Percentiles rank a stretch among this genome's conserved stretches.
Evolutionary conservation across 2,329 filamentous ascomycete species (phyloP).

Genomic region (Chaetomium sp.): DNA sequence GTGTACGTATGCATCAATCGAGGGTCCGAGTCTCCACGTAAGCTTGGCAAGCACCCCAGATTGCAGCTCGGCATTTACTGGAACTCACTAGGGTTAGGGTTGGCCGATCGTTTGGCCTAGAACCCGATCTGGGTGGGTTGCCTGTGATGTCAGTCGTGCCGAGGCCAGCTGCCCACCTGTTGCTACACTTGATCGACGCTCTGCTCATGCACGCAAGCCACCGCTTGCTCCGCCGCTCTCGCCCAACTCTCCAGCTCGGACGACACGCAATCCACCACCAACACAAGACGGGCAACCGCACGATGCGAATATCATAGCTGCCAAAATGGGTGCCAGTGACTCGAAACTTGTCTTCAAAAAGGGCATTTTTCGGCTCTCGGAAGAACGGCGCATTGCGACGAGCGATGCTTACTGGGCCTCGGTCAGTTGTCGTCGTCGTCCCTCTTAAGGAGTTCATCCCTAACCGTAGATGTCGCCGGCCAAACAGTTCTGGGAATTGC

Average conservation of each 20-base stretch:
- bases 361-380: conserved; percentile 93
- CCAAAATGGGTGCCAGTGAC: conserved; percentile 88
- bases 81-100: background rate
- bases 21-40: background rate
- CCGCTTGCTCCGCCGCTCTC: background rate
- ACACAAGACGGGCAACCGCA: background rate
- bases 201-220: background rate
- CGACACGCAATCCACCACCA: background rate
- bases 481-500: conserved; percentile 87
- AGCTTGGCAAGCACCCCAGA: background rate
- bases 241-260: conserved; percentile 3
- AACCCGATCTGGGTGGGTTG: background rate
- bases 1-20: background rate
- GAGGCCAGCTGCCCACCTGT: background rate
- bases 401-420: conserved; percentile 91
- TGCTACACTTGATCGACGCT: background rate
- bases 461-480: background rate
- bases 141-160: conserved; percentile 6
- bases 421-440: conserved; percentile 46
- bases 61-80: background rate
- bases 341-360: conserved; percentile 99
- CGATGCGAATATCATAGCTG: conserved; percentile 20
- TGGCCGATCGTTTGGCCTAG: background rate
- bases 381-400: conserved; percentile 78
- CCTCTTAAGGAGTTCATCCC: background rate